phyloP scores from a whole-genome alignment of 352 stramenopile species.

The Thalassiosira exigua region DNA sequence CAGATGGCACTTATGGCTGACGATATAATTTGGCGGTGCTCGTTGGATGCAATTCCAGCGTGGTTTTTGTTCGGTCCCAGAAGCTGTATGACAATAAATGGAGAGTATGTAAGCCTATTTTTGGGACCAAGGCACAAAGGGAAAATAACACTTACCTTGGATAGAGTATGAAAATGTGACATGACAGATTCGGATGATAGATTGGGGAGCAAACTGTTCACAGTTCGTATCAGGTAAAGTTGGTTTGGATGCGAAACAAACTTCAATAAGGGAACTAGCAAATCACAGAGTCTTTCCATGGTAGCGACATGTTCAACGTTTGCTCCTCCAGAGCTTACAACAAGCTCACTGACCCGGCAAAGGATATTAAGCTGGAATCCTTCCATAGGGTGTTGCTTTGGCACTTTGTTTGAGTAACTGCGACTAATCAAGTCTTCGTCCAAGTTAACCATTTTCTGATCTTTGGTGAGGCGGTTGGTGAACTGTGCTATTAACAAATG shows the following conservation, averaged over 20 bases:
- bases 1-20: slow-evolving; percentile 54
- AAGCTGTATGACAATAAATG: too few relatives aligned
- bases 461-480: slow-evolving; percentile 49
- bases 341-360: slow-evolving; percentile 78
- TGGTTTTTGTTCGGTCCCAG: slow-evolving; percentile 75
- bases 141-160: slow-evolving; percentile 55
- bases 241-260: slow-evolving; percentile 67
- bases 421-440: slow-evolving; percentile 34
- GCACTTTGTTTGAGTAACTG: slow-evolving; percentile 15
- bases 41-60: slow-evolving; percentile 63
- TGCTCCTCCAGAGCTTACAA: slow-evolving; percentile 45
- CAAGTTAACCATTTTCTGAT: slow-evolving; percentile 50
- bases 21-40: slow-evolving; percentile 58
- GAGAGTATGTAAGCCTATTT: too few relatives aligned
- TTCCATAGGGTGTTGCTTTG: slow-evolving; percentile 42
- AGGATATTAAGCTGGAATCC: slow-evolving; percentile 74
- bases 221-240: slow-evolving; percentile 74
- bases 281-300: slow-evolving; percentile 66
- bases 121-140: background rate
- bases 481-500: slow-evolving; percentile 70
- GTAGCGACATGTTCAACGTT: slow-evolving; percentile 45
- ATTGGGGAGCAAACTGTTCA: slow-evolving; percentile 68
- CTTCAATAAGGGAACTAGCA: slow-evolving; percentile 79
- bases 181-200: slow-evolving; percentile 56
- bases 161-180: slow-evolving; percentile 65